Base-by-base conservation (phyloP, 2,329 filamentous ascomycete species). In the Neoscytalidium dimidiatum region DNA sequence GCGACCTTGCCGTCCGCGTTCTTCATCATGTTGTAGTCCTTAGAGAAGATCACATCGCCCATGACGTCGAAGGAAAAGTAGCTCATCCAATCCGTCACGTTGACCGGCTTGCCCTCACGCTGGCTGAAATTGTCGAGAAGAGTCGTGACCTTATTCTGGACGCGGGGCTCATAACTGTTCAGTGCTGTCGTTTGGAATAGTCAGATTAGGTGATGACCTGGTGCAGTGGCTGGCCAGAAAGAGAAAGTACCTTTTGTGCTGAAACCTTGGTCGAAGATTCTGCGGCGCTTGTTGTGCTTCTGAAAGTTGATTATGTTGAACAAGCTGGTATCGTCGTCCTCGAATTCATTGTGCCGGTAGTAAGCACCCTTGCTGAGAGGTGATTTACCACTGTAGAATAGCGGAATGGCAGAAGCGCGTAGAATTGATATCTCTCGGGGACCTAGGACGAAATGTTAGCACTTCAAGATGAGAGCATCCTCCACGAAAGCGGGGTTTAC, bases 21-120 rank as follows among this genome's bases (percentile, higher is more conserved):
- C 1, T 68, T 66, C 19, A 79, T 68, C 74, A 80, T 79, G 28
- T 72, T 71, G 69, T 82, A 80, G 35, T 76, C 72, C 64, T 79
- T 76, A 21, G 74, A 79, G 65, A 80, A 79, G 7, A 73, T 75
- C 13, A 82, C 69, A 63, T 83, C 81, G 11, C 80, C 80, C 78
- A 85, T 83, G 29, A 84, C 75, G 66, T 84, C 83, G 65, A 84
- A 80, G 53, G 78, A 77, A 65, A 82, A 77, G 67, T 75, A 82
- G 52, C 78, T 72, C 33, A 74, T 64, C 75, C 74, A 76, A 35
- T 73, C 67, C 2, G 72, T 74, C 14, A 74, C 72, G 11, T 74
- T 66, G 1, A 77, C 64, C 66, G 3, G 64, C 6, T 70, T 41
- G 4, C 29, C 57, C 2, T 69, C 66, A 29, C 70, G 64, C 23